These are phyloP conservation scores for Cyberlindnera lachancei DNA, from an alignment of 805 yeast genomes.

Conservation along the genomic window DNA sequence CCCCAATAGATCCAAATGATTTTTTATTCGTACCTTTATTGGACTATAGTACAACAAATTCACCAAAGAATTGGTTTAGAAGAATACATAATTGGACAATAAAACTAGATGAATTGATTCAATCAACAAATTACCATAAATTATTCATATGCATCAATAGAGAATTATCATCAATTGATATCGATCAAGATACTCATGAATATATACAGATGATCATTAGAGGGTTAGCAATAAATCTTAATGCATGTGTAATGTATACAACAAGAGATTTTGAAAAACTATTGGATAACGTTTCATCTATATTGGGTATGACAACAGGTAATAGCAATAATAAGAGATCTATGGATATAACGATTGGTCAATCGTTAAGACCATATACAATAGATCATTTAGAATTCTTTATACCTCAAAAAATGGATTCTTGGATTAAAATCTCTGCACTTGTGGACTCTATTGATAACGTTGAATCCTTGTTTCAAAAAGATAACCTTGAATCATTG, in stretches of 20 bases:
- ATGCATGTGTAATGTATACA: constrained; percentile 7
- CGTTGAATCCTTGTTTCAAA: no score
- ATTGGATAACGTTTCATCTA: constrained; percentile 5
- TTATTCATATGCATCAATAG: constrained; percentile 8
- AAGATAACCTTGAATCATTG: no score
- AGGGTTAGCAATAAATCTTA: constrained; percentile 5
- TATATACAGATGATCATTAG: constrained; percentile 30
- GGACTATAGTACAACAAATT: constrained; percentile 13
- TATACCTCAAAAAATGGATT: constrained; percentile 46
- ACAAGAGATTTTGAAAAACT: constrained; percentile 1
- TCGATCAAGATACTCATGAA: constrained; percentile 20
- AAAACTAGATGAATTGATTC: constrained; percentile 1
- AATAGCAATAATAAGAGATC: no score
- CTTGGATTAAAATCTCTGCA: constrained; percentile 41
- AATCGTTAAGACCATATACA: background rate
- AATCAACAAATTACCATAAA: no score
- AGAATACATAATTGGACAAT: background rate
- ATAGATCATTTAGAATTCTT: constrained; percentile 20
- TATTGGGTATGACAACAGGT: constrained; percentile 5
- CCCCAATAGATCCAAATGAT: background rate
- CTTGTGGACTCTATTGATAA: constrained; percentile 28
- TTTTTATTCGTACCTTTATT: constrained; percentile 10
- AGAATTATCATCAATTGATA: constrained; percentile 2
- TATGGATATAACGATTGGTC: no score
- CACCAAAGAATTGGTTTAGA: constrained; percentile 12